These are phyloP conservation scores for Trametes cubensis DNA, from an alignment of 768 basidiomycete species.

Conservation along the genomic window DNA sequence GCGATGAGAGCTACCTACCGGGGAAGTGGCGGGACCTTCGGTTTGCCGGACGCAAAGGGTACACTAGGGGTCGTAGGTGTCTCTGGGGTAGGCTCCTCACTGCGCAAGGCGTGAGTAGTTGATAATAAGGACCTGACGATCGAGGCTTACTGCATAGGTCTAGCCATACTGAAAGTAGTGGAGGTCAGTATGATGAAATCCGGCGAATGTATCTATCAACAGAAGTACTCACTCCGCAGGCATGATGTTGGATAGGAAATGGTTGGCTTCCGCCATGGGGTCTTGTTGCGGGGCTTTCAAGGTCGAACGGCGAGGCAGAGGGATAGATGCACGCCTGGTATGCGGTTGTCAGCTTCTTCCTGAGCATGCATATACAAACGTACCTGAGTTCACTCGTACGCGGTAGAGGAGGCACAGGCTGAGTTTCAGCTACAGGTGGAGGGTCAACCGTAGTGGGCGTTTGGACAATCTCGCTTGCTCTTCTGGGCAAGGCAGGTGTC, in stretches of 20 bases:
- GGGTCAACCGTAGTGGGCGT: slow-evolving; percentile 6
- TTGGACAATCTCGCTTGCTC: slow-evolving; percentile 9
- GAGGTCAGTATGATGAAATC: background rate
- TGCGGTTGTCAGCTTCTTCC: background rate
- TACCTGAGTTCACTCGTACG: slow-evolving; percentile 5
- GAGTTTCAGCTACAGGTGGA: background rate
- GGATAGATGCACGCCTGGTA: slow-evolving; percentile 3
- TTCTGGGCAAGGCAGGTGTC: slow-evolving; percentile 1
- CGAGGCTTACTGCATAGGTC: slow-evolving; percentile 30
- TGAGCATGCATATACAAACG: background rate
- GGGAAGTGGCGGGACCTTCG: slow-evolving; percentile 7
- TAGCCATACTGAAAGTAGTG: slow-evolving; percentile 30
- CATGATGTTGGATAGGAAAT: slow-evolving; percentile 45
- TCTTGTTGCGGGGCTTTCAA: slow-evolving; percentile 13
- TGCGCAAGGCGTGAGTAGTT: background rate
- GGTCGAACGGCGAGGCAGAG: slow-evolving; percentile 9
- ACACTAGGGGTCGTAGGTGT: slow-evolving; percentile 7
- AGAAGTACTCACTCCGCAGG: slow-evolving; percentile 40
- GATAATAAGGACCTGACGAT: no score
- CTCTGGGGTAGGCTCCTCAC: slow-evolving; percentile 8
- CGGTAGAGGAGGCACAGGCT: background rate
- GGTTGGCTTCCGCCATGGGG: slow-evolving; percentile 33
- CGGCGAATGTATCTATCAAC: no score
- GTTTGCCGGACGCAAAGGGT: background rate
- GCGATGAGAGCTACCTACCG: background rate